phyloP scores from a whole-genome alignment of 495 filamentous ascomycete species.

The Aspergillus bertholletiae region DNA sequence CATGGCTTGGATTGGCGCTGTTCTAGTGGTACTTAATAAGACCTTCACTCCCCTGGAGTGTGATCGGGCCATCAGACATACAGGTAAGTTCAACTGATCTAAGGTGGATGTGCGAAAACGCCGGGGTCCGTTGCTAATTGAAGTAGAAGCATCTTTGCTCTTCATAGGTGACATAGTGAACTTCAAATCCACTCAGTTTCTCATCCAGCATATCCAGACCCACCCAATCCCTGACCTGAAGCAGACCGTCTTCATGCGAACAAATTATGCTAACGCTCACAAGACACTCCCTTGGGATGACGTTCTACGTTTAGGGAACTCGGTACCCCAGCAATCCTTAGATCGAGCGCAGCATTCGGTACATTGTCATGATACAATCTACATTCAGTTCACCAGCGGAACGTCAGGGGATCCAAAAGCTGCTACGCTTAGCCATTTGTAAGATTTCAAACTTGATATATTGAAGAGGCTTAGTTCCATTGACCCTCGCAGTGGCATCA shows the following conservation, averaged over 20 bases:
- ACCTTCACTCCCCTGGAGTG: conserved; percentile 53
- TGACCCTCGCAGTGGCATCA: conserved; percentile 49
- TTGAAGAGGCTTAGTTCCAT: neutral
- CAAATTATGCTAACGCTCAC: neutral
- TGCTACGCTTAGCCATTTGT: conserved; percentile 57
- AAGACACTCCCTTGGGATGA: neutral
- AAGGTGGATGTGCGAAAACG: neutral
- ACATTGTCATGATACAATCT: conserved; percentile 20
- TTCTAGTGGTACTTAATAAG: conserved; percentile 55
- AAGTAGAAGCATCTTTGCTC: neutral
- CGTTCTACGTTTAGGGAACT: neutral
- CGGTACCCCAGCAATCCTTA: neutral
- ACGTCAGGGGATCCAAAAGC: conserved; percentile 58
- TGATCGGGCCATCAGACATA: conserved; percentile 45
- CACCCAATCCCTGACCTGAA: neutral
- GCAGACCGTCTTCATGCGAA: neutral
- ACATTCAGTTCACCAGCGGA: conserved; percentile 59
- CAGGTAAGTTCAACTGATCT: conserved; percentile 24
- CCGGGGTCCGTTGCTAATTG: neutral
- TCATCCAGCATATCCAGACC: neutral
- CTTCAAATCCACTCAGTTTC: neutral
- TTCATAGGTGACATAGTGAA: neutral
- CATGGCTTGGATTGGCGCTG: conserved; percentile 48
- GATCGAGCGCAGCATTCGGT: neutral
- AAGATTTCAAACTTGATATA: conserved; percentile 5